phyloP scores from a whole-genome alignment of 2,329 filamentous ascomycete genomes.

The Lomentospora prolificans region DNA sequence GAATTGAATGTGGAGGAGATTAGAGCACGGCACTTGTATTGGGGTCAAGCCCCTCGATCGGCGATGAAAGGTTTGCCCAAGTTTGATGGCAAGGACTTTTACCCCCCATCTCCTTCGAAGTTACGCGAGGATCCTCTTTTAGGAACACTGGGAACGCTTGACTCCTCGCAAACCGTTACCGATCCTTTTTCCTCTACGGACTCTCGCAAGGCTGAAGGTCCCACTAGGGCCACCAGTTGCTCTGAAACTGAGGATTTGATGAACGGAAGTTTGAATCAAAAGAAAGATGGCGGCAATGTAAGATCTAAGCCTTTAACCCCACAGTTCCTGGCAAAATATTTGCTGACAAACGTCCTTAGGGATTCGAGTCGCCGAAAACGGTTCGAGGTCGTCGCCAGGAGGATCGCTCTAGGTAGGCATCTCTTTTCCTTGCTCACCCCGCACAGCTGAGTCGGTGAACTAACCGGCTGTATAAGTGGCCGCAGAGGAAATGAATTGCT shows the following conservation, averaged over 20 bases:
- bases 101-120: conserved; percentile 45
- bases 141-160: conserved; percentile 7
- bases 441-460: not conserved
- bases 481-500: conserved; percentile 35
- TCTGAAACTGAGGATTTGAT: conserved; percentile 3
- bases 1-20: conserved; percentile 49
- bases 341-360: not conserved
- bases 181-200: conserved; percentile 6
- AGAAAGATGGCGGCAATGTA: conserved; percentile 2
- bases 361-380: not conserved
- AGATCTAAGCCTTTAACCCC: not conserved
- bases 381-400: not conserved
- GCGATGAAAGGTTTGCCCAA: conserved; percentile 46
- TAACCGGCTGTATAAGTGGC: conserved; percentile 17
- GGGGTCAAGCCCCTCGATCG: conserved; percentile 44
- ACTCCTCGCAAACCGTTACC: conserved; percentile 6
- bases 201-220: conserved; percentile 8
- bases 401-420: conserved; percentile 5
- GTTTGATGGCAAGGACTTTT: conserved; percentile 57
- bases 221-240: conserved; percentile 8
- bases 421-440: not conserved
- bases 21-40: conserved; percentile 49
- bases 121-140: conserved; percentile 11
- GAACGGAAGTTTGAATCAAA: not conserved
- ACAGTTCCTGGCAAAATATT: not conserved